A percentile compares a stretch with the other conserved stretches of the same genome.
These are phyloP conservation scores for Sporisorium reilianum DNA, from an alignment of 1,284 basidiomycete genomes.

Conservation along the genomic window DNA sequence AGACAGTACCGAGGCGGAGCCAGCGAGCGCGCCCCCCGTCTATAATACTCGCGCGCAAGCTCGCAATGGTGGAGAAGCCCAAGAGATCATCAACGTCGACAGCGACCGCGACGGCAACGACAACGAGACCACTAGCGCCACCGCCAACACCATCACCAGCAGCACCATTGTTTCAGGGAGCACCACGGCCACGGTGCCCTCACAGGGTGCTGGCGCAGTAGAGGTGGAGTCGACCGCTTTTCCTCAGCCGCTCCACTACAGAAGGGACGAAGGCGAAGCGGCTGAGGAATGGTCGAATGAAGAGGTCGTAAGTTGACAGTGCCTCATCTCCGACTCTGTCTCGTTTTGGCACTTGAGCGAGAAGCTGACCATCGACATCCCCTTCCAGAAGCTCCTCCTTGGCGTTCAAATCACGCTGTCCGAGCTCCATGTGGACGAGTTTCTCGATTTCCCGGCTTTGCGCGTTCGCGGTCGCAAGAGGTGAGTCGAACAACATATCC, in stretches of 20 bases:
- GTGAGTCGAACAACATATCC: too few relatives aligned
- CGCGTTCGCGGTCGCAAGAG: constrained; percentile 2
- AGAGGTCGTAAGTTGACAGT: neutral
- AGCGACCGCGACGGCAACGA: neutral
- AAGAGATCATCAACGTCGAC: neutral
- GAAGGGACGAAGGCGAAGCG: neutral
- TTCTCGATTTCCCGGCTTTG: constrained; percentile 1
- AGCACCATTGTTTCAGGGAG: neutral
- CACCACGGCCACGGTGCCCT: neutral
- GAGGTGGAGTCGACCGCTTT: neutral
- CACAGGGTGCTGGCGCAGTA: neutral
- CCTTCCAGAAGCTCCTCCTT: neutral
- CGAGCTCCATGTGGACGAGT: neutral
- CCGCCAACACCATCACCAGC: neutral
- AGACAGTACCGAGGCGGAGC: neutral
- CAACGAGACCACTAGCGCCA: neutral
- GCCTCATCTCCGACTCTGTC: too few relatives aligned
- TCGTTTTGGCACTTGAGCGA: neutral
- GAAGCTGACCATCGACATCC: neutral
- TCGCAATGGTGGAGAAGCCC: neutral
- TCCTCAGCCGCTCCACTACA: neutral
- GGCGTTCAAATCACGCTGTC: neutral
- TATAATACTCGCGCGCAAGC: neutral
- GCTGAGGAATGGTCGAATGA: neutral
- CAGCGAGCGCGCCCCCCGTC: neutral